Conservation (phyloP, 1,139 yeast species). For the Candida sanyaensis region DNA sequence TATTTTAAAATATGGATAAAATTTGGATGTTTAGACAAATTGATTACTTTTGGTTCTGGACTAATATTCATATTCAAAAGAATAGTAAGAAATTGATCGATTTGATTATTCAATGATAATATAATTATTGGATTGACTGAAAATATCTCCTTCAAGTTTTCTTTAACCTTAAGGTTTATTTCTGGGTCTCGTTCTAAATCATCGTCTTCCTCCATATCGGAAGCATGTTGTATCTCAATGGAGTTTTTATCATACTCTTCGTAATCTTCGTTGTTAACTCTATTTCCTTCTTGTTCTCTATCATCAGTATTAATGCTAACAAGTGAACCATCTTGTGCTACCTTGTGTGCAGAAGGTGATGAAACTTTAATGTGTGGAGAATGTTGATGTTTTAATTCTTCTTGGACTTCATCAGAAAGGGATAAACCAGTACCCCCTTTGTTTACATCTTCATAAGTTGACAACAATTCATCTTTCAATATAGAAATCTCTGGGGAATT, state of each 20-base stretch:
- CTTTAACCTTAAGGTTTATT: conserved; percentile 14
- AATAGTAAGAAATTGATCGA: conserved; percentile 21
- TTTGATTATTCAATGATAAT: conserved; percentile 16
- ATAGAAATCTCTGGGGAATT: conserved; percentile 3
- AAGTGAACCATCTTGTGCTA: conserved; percentile 15
- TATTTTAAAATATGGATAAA: conserved; percentile 25
- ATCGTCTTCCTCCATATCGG: background rate
- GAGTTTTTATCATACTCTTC: background rate
- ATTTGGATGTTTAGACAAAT: conserved; percentile 35
- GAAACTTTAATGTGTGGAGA: background rate
- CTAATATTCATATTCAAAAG: conserved; percentile 25
- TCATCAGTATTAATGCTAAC: background rate
- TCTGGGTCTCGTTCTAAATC: conserved; percentile 16
- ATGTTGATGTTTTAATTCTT: conserved; percentile 4
- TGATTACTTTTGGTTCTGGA: conserved; percentile 35
- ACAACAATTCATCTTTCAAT: background rate
- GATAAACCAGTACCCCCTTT: conserved; percentile 2
- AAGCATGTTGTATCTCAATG: background rate
- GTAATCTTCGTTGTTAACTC: background rate
- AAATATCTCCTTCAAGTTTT: conserved; percentile 31
- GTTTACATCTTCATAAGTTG: background rate
- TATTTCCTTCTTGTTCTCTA: background rate
- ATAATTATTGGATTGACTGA: conserved; percentile 29
- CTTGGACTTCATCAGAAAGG: conserved; percentile 3
- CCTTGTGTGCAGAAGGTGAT: conserved; percentile 23